Conservation (phyloP, 2,329 filamentous ascomycete species). For the Knufia fluminis region DNA sequence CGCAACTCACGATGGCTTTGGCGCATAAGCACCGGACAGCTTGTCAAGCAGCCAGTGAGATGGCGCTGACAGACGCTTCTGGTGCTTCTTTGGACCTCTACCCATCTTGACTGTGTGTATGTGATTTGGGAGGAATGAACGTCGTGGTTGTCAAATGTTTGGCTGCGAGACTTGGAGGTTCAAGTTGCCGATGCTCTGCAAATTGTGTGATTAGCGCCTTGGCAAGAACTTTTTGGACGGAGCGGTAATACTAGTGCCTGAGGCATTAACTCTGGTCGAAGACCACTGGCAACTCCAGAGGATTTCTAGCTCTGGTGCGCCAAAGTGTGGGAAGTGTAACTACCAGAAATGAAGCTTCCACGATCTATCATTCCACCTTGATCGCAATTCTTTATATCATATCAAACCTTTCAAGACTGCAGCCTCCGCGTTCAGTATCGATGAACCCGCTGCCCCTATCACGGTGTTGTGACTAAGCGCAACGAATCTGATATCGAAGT, state of each 20-base stretch:
- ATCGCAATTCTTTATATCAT: slow-evolving; percentile 35
- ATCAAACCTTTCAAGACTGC: slow-evolving; percentile 82
- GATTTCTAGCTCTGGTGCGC: too few relatives aligned
- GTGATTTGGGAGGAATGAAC: slow-evolving; percentile 7
- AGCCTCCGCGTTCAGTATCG: slow-evolving; percentile 88
- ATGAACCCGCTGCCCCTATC: slow-evolving; percentile 91
- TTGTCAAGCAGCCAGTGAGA: slow-evolving; percentile 99
- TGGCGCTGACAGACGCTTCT: slow-evolving; percentile 98
- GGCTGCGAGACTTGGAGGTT: neutral
- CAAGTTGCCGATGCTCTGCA: neutral
- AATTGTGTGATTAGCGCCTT: neutral
- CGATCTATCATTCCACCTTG: too few relatives aligned
- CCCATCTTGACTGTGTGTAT: slow-evolving; percentile 38
- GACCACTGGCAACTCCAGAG: too few relatives aligned
- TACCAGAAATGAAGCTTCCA: too few relatives aligned
- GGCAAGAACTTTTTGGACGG: neutral
- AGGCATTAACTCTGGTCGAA: neutral
- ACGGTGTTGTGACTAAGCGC: slow-evolving; percentile 87
- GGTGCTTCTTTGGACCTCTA: slow-evolving; percentile 82
- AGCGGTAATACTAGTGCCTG: too few relatives aligned
- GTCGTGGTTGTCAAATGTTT: neutral
- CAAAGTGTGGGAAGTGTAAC: too few relatives aligned
- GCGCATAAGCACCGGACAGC: slow-evolving; percentile 78
- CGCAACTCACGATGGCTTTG: slow-evolving; percentile 47
- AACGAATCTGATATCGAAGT: slow-evolving; percentile 93